Percentiles rank a stretch among this genome's conserved stretches.
These are phyloP conservation scores for Botrytis porri DNA, from an alignment of 2,329 filamentous ascomycete genomes.

Conservation along the genomic window DNA sequence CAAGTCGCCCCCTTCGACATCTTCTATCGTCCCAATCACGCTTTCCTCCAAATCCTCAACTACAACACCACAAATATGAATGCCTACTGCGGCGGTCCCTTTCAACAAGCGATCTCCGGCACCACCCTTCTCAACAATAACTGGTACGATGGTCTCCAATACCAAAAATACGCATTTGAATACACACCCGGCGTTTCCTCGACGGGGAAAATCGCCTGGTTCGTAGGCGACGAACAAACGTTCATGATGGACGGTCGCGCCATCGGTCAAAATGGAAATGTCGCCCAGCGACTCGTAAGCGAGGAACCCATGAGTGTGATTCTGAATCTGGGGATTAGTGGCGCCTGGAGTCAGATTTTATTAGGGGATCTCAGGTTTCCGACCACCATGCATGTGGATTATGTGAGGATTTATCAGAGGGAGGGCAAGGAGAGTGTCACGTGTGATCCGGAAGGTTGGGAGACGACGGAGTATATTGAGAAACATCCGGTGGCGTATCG, in stretches of 20 bases:
- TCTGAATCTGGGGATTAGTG: conserved; percentile 51
- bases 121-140: conserved; percentile 52
- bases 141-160: conserved; percentile 53
- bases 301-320: conserved; percentile 54
- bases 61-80: conserved; percentile 49
- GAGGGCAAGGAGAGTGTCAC: conserved; percentile 47
- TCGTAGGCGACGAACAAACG: conserved; percentile 49
- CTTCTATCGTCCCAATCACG: conserved; percentile 51
- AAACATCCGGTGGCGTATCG: conserved; percentile 58
- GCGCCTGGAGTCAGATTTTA: conserved; percentile 49
- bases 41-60: conserved; percentile 51
- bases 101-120: conserved; percentile 54
- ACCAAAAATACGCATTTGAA: conserved; percentile 56
- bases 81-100: conserved; percentile 52
- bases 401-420: conserved; percentile 54
- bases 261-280: conserved; percentile 53
- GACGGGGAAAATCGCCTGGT: conserved; percentile 49
- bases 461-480: conserved; percentile 64
- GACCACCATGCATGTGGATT: conserved; percentile 52
- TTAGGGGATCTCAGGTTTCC: conserved; percentile 47
- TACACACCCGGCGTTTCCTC: conserved; percentile 46
- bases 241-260: conserved; percentile 52
- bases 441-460: conserved; percentile 57
- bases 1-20: conserved; percentile 42
- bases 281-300: conserved; percentile 47